Conservation (phyloP, 805 yeast genomes). For the Teunomyces pallodes region DNA sequence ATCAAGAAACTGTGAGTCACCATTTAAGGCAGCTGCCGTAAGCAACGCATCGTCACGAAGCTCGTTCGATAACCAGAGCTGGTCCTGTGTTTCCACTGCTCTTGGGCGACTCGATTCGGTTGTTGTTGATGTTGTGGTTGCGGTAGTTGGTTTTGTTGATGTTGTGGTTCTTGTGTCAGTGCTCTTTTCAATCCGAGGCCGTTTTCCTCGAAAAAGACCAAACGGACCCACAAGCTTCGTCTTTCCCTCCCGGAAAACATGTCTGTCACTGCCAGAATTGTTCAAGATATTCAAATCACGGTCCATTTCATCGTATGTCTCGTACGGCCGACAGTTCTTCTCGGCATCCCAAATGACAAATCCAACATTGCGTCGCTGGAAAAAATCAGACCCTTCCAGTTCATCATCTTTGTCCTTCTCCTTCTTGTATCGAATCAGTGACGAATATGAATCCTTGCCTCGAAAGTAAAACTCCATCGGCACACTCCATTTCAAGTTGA, state of each 20-base stretch:
- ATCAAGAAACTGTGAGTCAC: slow-evolving; percentile 58
- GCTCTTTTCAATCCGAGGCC: not conserved
- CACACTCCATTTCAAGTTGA: slow-evolving; percentile 74
- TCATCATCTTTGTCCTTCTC: slow-evolving; percentile 17
- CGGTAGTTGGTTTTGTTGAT: too few species aligned
- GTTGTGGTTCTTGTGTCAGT: not conserved
- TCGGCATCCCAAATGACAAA: slow-evolving; percentile 69
- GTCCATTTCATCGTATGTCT: slow-evolving; percentile 82
- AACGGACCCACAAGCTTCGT: slow-evolving; percentile 73
- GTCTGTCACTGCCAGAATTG: slow-evolving; percentile 33
- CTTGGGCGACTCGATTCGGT: not conserved
- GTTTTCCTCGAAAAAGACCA: slow-evolving; percentile 61
- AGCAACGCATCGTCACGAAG: slow-evolving; percentile 68
- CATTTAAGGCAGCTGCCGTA: slow-evolving; percentile 69
- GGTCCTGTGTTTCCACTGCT: slow-evolving; percentile 34
- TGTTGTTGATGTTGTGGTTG: too few species aligned
- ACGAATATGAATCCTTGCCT: slow-evolving; percentile 24
- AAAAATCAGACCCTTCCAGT: slow-evolving; percentile 38
- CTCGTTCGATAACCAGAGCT: slow-evolving; percentile 71
- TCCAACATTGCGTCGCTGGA: slow-evolving; percentile 68
- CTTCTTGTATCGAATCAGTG: slow-evolving; percentile 25
- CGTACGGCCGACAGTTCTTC: slow-evolving; percentile 46
- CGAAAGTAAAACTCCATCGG: slow-evolving; percentile 40
- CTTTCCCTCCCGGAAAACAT: slow-evolving; percentile 36
- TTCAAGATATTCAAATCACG: slow-evolving; percentile 58